These are phyloP conservation scores for Cyberlindnera subsufficiens DNA, from an alignment of 805 yeast species.

Conservation along the genomic window DNA sequence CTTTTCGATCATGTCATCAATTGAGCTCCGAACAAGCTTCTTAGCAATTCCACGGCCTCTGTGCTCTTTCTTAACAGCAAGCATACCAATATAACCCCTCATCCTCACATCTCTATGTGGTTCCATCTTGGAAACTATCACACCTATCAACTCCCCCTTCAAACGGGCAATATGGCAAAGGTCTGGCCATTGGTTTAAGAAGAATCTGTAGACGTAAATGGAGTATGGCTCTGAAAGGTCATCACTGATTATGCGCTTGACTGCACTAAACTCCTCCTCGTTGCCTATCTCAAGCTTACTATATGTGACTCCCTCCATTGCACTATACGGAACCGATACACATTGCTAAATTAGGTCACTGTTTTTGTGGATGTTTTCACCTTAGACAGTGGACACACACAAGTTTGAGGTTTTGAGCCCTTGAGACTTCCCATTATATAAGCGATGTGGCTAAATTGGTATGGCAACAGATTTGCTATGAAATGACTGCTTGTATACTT, in stretches of 20 bases:
- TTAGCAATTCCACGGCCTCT: slow-evolving; percentile 84
- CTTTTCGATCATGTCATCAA: slow-evolving; percentile 56
- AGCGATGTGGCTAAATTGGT: too few species aligned
- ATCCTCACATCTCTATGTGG: slow-evolving; percentile 64
- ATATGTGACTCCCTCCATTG: slow-evolving; percentile 14
- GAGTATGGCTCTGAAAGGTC: slow-evolving; percentile 94
- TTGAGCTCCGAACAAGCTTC: slow-evolving; percentile 52
- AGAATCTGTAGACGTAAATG: slow-evolving; percentile 85
- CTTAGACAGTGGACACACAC: too few species aligned
- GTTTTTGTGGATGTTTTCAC: too few species aligned
- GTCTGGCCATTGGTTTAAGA: slow-evolving; percentile 87
- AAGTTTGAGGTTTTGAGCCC: too few species aligned
- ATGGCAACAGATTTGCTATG: too few species aligned
- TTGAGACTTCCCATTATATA: too few species aligned
- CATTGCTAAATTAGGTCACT: too few species aligned
- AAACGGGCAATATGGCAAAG: slow-evolving; percentile 62
- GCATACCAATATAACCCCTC: slow-evolving; percentile 95
- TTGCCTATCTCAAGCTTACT: slow-evolving; percentile 19
- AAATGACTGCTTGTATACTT: too few species aligned
- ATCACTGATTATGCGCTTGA: slow-evolving; percentile 53
- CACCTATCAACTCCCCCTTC: slow-evolving; percentile 55
- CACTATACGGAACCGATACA: too few species aligned
- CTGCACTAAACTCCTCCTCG: slow-evolving; percentile 39
- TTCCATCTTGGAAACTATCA: slow-evolving; percentile 77
- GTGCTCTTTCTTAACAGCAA: slow-evolving; percentile 68